A percentile compares a stretch with the other conserved stretches of the same genome.
These are phyloP conservation scores for Sugiyamaella chiloensis DNA, from an alignment of 805 yeast genomes.

Conservation along the genomic window DNA sequence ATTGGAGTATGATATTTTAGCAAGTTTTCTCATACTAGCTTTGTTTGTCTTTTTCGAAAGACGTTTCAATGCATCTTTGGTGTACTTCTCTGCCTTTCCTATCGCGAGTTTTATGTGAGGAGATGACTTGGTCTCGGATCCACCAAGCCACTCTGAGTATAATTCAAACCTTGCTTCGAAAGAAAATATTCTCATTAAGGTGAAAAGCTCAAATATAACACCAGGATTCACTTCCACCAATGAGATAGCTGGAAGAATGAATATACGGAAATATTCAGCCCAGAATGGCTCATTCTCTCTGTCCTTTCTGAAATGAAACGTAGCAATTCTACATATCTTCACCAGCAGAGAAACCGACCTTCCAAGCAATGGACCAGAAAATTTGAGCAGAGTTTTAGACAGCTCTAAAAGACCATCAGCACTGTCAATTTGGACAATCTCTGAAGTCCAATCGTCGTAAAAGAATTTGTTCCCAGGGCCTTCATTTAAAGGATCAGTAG, in stretches of 20 bases:
- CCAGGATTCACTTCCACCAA: conserved; percentile 55
- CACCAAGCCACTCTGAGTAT: conserved; percentile 70
- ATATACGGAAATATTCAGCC: conserved; percentile 62
- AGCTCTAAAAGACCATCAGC: conserved; percentile 45
- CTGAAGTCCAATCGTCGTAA: conserved; percentile 47
- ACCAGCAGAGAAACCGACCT: conserved; percentile 47
- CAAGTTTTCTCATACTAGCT: conserved; percentile 67
- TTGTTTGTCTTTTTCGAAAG: conserved; percentile 75
- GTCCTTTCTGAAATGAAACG: conserved; percentile 33
- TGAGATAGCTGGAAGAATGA: conserved; percentile 60
- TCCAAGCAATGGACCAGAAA: conserved; percentile 56
- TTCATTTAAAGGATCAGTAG: not conserved
- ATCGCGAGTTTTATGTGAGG: conserved; percentile 56
- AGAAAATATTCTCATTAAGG: conserved; percentile 51
- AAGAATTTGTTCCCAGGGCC: conserved; percentile 36
- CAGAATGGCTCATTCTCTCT: conserved; percentile 37
- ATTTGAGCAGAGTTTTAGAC: conserved; percentile 49
- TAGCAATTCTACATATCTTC: conserved; percentile 61
- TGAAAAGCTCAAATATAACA: conserved; percentile 57
- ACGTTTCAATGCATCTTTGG: conserved; percentile 74
- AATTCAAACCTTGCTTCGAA: conserved; percentile 66
- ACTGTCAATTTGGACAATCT: conserved; percentile 38
- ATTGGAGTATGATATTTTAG: conserved; percentile 67
- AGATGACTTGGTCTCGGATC: conserved; percentile 52
- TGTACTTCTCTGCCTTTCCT: conserved; percentile 69